Percentiles rank a stretch among this genome's conserved stretches.
Evolutionary conservation across 2,329 filamentous ascomycete genomes (phyloP).

Genomic region (Tolypocladium paradoxum): DNA sequence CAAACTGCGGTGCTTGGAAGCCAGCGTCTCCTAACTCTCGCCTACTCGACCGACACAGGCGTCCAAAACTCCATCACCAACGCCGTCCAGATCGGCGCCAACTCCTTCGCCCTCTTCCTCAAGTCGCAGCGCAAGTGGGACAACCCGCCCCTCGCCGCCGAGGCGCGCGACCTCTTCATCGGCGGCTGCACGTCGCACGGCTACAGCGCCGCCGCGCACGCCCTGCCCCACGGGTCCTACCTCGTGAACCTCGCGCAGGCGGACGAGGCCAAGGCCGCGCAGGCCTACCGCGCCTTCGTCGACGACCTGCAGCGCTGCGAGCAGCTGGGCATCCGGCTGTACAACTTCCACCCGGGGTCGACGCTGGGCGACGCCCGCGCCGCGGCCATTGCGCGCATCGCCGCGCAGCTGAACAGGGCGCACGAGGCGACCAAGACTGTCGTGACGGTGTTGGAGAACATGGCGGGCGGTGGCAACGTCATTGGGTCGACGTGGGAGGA

Average conservation of each 20-base stretch:
- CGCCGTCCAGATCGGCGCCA: constrained; percentile 71
- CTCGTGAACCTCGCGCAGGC: constrained; percentile 89
- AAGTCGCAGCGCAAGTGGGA: constrained; percentile 96
- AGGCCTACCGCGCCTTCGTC: constrained; percentile 77
- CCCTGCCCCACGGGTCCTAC: constrained; percentile 90
- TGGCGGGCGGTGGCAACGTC: constrained; percentile 83
- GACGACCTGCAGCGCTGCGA: constrained; percentile 85
- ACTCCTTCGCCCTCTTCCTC: constrained; percentile 88
- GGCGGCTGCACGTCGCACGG: constrained; percentile 54
- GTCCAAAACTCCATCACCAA: constrained; percentile 83
- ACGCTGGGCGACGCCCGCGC: constrained; percentile 56
- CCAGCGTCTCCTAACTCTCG: not conserved
- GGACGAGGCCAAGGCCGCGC: constrained; percentile 66
- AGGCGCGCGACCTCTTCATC: constrained; percentile 59
- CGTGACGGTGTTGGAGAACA: constrained; percentile 83
- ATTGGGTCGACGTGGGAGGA: constrained; percentile 82
- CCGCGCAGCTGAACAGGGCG: constrained; percentile 69
- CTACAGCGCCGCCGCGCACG: constrained; percentile 61
- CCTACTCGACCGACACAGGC: constrained; percentile 35
- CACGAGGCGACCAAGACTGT: constrained; percentile 68
- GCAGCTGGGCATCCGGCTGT: constrained; percentile 74
- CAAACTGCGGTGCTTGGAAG: not conserved
- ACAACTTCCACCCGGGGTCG: constrained; percentile 95
- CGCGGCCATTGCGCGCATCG: constrained; percentile 68
- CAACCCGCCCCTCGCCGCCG: constrained; percentile 63